These are phyloP conservation scores for Tolypocladium ophioglossoides DNA, from an alignment of 2,329 filamentous ascomycete species.

Conservation along the genomic window DNA sequence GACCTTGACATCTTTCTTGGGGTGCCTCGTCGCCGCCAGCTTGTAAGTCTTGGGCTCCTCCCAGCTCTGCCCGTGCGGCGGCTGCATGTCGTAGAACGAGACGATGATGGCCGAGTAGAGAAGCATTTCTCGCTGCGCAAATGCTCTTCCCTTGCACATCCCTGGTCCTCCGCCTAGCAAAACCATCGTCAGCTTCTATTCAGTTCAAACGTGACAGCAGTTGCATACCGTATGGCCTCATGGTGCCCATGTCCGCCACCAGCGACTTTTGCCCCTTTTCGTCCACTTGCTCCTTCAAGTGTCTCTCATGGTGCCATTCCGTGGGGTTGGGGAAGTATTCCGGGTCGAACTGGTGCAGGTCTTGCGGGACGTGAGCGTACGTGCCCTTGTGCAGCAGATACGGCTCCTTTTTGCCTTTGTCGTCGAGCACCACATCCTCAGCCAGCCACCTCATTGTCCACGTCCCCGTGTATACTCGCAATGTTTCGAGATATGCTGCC, in stretches of 20 bases:
- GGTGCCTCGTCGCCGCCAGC: constrained; percentile 15
- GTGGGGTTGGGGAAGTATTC: constrained; percentile 19
- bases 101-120: constrained; percentile 23
- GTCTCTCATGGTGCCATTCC: constrained; percentile 24
- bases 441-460: constrained; percentile 19
- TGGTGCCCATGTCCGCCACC: constrained; percentile 12
- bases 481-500: constrained; percentile 28
- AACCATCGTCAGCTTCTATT: neutral
- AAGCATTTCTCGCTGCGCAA: constrained; percentile 22
- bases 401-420: constrained; percentile 9
- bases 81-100: constrained; percentile 24
- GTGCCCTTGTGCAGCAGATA: constrained; percentile 23
- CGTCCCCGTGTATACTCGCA: constrained; percentile 25
- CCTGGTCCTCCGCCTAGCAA: constrained; percentile 17
- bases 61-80: constrained; percentile 17
- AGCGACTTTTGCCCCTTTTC: constrained; percentile 12
- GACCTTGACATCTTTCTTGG: constrained; percentile 15
- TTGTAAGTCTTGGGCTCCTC: constrained; percentile 12
- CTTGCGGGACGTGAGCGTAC: constrained; percentile 21
- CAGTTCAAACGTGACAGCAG: neutral
- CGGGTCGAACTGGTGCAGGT: constrained; percentile 24
- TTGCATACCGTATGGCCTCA: constrained; percentile 23
- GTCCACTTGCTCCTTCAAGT: constrained; percentile 16
- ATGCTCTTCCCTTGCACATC: constrained; percentile 21
- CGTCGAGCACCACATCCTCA: constrained; percentile 21